These are phyloP conservation scores for Penicillium brasilianum DNA, from an alignment of 2,329 filamentous ascomycete species.

Conservation along the genomic window DNA sequence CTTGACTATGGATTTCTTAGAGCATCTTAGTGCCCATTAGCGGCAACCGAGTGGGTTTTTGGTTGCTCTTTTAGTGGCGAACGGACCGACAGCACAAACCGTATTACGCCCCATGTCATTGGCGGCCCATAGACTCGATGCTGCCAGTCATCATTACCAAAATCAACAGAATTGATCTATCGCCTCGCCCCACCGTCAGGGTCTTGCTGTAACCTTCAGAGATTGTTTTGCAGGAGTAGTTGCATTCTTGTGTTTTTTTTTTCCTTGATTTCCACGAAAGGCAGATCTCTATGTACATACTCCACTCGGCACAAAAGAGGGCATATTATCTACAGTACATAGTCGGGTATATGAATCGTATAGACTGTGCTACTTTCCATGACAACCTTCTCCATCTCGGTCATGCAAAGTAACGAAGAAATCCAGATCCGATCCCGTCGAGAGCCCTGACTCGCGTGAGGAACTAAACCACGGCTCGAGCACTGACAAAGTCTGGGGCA, in stretches of 20 bases:
- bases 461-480: slow-evolving; percentile 22
- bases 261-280: not conserved
- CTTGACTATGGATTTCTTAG: slow-evolving; percentile 23
- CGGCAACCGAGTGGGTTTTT: not conserved
- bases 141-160: slow-evolving; percentile 23
- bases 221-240: no score
- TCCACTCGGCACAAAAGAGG: not conserved
- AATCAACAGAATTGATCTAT: slow-evolving; percentile 28
- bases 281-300: not conserved
- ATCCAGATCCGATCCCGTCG: not conserved
- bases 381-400: not conserved
- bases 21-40: not conserved
- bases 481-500: slow-evolving; percentile 10
- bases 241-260: not conserved
- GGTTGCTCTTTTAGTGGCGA: slow-evolving; percentile 6
- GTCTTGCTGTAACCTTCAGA: slow-evolving; percentile 4
- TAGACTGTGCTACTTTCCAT: not conserved
- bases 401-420: not conserved
- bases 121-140: slow-evolving; percentile 8
- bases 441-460: not conserved
- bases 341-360: not conserved
- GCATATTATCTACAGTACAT: not conserved
- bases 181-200: slow-evolving; percentile 10
- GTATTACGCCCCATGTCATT: slow-evolving; percentile 19
- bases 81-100: slow-evolving; percentile 27